Conservation (phyloP, 257 asterid genomes). For the Solanum piurae region DNA sequence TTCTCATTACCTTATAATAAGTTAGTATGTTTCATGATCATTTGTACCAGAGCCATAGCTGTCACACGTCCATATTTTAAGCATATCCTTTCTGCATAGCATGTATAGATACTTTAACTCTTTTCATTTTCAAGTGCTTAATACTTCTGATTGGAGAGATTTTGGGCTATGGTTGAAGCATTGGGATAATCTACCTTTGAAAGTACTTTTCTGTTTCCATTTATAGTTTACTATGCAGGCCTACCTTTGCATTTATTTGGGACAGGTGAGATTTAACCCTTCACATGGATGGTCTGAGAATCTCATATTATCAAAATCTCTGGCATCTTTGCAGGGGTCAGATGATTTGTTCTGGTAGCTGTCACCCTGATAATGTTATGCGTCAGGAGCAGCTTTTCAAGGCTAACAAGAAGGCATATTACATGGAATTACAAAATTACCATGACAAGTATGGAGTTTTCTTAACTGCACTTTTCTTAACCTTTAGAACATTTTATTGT, state of each 20-base stretch:
- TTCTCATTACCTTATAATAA: neutral
- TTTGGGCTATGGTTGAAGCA: neutral
- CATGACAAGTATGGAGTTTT: constrained; percentile 49
- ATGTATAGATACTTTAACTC: neutral
- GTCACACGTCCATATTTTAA: neutral
- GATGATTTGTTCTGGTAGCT: constrained; percentile 64
- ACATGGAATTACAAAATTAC: constrained; percentile 51
- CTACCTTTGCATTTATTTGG: neutral
- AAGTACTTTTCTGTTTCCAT: neutral
- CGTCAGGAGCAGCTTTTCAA: constrained; percentile 41
- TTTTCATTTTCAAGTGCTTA: neutral
- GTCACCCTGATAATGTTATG: constrained; percentile 74
- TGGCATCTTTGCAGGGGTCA: constrained; percentile 58
- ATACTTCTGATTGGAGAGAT: neutral
- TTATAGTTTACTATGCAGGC: neutral
- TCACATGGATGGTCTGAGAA: neutral
- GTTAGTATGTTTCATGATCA: neutral
- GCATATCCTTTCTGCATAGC: neutral
- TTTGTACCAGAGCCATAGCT: neutral
- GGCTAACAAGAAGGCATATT: constrained; percentile 50
- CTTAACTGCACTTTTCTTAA: neutral
- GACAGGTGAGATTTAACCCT: neutral
- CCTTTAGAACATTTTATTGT: constrained; percentile 2
- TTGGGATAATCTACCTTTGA: neutral
- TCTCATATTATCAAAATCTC: neutral